Percentiles rank a stretch among this genome's conserved stretches.
Conservation (phyloP, 2,329 filamentous ascomycete species). For the Mycogone perniciosa region DNA sequence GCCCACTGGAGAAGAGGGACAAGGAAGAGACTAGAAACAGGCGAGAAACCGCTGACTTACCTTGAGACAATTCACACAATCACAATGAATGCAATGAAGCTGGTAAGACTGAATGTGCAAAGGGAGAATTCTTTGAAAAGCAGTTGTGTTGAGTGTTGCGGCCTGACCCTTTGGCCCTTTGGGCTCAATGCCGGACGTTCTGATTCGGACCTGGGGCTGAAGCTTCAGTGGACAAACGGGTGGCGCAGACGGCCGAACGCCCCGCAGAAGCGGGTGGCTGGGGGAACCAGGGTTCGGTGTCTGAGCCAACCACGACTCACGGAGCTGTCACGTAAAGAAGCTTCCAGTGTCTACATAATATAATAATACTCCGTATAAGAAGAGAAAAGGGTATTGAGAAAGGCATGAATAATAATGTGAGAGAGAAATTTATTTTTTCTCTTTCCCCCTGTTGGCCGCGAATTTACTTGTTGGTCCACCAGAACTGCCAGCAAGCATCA, state of each 20-base stretch:
- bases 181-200: neutral
- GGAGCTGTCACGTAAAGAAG: neutral
- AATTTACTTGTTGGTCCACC: no score
- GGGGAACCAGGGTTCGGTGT: conserved; percentile 7
- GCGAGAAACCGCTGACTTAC: neutral
- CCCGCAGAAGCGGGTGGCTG: conserved; percentile 13
- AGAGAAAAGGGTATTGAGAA: neutral
- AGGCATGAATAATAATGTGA: no score
- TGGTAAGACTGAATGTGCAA: no score
- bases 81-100: no score
- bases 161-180: neutral
- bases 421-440: neutral
- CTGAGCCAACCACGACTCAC: conserved; percentile 1
- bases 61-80: neutral
- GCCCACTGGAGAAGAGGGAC: no score
- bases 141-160: no score
- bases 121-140: no score
- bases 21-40: neutral
- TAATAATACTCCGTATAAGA: no score
- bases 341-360: neutral
- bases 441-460: neutral
- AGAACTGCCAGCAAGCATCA: neutral
- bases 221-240: conserved; percentile 8
- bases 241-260: conserved; percentile 12
- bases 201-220: conserved; percentile 5